Evolutionary conservation across 306 rosid genomes (phyloP), one percentile per base, ranked within the genome.

Genomic region (Fagus sylvatica): DNA sequence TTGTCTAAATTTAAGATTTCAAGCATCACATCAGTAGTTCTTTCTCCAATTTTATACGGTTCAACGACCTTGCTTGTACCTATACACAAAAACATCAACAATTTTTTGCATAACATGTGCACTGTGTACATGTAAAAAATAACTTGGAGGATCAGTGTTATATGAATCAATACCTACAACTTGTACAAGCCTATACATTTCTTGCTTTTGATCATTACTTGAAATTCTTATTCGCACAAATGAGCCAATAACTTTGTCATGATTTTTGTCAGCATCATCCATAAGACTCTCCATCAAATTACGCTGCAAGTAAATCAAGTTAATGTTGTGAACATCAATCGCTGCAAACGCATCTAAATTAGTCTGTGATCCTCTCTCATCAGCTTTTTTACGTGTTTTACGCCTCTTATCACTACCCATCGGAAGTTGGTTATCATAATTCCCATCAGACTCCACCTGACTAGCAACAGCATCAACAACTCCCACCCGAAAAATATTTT

Each of bases 141-240:
- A 51, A 72, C 69, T 33, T n/a, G 30, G 71, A 76, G 57, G 70
- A 32, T 69, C 39, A 60, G 69, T 56, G 71, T 69, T 64, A 51
- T 70, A 33, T 19, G 57, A 57, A 73, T 51, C 71, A 81, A 70
- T 91, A 93, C 99, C 99, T 84, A 87, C 88, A 81, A 95, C 93
- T 85, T 90, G 98, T 68, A 91, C 99, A 88, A 95, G 98, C 88
- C 99, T 90, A 81, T 93, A 89, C 81, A 89, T 83, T 62, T 93
- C 99, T 66, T 87, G 96, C 84, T 93, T 95, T 75, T 86, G 86
- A 80, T 91, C 98, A 74, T 84, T 71, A 61, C 82, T 81, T 74
- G 92, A 84, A 72, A 91, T 73, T 88, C 89, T 88, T 80, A 93
- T 90, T 80, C 98, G 90, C 81, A 95, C 99, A 85, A 93, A 76